Percentiles rank a stretch among this genome's conserved stretches.
Evolutionary conservation across 139 green algal genomes (phyloP).

Genomic region (Picochlorum costavermella): DNA sequence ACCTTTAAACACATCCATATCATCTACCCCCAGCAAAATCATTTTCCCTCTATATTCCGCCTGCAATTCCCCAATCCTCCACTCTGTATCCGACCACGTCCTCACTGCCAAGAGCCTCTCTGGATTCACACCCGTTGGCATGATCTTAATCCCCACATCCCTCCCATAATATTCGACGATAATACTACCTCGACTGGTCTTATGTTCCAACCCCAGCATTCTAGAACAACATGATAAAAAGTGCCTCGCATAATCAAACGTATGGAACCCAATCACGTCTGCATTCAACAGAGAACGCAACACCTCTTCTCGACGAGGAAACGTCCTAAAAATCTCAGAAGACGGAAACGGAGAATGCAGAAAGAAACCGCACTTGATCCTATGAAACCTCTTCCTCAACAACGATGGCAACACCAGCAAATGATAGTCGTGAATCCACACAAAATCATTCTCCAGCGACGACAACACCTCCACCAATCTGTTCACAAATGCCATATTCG

Average conservation of each 20-base stretch:
- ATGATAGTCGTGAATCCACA: conserved; percentile 99
- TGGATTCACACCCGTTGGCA: conserved; percentile 89
- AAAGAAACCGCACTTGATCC: conserved; percentile 77
- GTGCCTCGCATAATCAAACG: conserved; percentile 91
- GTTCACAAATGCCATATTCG: conserved; percentile 90
- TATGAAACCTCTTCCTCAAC: conserved; percentile 73
- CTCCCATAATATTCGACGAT: conserved; percentile 94
- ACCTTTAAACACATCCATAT: conserved; percentile 97
- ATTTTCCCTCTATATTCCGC: conserved; percentile 58
- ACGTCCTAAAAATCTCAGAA: conserved; percentile 76
- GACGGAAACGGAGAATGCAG: conserved; percentile 93
- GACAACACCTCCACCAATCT: conserved; percentile 69
- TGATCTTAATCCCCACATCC: conserved; percentile 93
- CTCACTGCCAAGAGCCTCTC: conserved; percentile 72
- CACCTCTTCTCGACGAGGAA: conserved; percentile 78
- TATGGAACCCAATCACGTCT: conserved; percentile 92
- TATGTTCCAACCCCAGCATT: conserved; percentile 94
- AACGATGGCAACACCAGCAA: conserved; percentile 92
- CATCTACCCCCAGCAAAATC: conserved; percentile 86
- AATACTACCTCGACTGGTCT: conserved; percentile 77
- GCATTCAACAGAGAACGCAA: conserved; percentile 71
- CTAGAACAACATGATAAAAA: conserved; percentile 86
- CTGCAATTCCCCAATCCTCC: conserved; percentile 80
- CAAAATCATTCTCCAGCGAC: conserved; percentile 72
- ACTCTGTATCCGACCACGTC: conserved; percentile 78